A percentile compares a stretch with the other conserved stretches of the same genome.
phyloP scores from a whole-genome alignment of 2,329 filamentous ascomycete genomes.

The Colletotrichum acutatum region DNA sequence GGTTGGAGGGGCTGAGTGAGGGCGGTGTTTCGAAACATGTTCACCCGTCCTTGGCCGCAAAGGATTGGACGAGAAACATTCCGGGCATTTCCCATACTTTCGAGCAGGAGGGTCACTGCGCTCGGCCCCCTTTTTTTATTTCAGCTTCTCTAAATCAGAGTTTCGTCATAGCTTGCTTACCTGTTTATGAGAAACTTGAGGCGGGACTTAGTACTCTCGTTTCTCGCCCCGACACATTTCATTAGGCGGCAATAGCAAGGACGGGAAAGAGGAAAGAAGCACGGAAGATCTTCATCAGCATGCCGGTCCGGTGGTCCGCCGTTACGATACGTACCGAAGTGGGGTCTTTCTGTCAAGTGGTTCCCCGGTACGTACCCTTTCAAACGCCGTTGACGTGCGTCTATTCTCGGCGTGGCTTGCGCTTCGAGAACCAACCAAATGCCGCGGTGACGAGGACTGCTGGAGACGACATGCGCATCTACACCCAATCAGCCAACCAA shows the following conservation, averaged over 20 bases:
- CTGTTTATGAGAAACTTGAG: not conserved
- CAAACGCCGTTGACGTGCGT: not conserved
- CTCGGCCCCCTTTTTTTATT: not conserved
- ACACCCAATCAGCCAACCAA: not conserved
- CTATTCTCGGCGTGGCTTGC: conserved; percentile 34
- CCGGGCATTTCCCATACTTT: conserved; percentile 5
- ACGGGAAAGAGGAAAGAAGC: not conserved
- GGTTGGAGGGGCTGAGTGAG: conserved; percentile 21
- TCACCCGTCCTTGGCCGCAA: conserved; percentile 19
- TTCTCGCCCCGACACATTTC: not conserved
- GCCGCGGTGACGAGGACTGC: not conserved
- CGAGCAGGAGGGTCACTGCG: not conserved
- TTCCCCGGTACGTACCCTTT: not conserved
- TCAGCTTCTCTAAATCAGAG: not conserved
- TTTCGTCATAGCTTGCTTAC: not conserved
- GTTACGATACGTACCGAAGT: not conserved
- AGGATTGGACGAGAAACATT: conserved; percentile 26
- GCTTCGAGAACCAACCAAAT: conserved; percentile 28
- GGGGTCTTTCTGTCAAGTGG: not conserved
- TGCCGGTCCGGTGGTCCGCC: not conserved
- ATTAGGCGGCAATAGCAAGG: not conserved
- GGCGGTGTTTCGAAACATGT: conserved; percentile 33
- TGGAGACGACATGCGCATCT: not conserved
- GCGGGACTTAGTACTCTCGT: not conserved
- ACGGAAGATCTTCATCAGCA: not conserved